These are phyloP conservation scores for Hypsizygus ulmarius DNA, from an alignment of 1,284 basidiomycete genomes.

Conservation along the genomic window DNA sequence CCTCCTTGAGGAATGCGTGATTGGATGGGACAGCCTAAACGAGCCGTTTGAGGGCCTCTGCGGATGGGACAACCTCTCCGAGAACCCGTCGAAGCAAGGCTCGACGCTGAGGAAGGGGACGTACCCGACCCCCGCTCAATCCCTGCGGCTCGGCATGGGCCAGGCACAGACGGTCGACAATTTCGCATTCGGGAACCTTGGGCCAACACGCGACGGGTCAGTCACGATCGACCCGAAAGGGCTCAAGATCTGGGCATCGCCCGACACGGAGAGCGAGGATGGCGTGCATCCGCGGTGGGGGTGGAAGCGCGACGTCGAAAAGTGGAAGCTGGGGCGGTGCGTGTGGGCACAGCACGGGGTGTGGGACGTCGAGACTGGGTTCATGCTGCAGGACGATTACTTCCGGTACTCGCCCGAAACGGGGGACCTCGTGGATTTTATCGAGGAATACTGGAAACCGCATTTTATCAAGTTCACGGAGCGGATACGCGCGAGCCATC, in stretches of 20 bases:
- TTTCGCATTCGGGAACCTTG: conserved; percentile 80
- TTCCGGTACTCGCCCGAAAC: conserved; percentile 53
- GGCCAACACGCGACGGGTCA: conserved; percentile 72
- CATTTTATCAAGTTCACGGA: conserved; percentile 69
- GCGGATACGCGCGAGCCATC: conserved; percentile 72
- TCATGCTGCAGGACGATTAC: conserved; percentile 76
- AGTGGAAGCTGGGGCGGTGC: conserved; percentile 85
- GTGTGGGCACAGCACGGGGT: conserved; percentile 93
- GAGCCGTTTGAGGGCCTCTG: conserved; percentile 91
- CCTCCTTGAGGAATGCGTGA: conserved; percentile 82
- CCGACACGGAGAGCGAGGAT: conserved; percentile 34
- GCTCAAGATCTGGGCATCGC: conserved; percentile 68
- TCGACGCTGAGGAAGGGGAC: conserved; percentile 82
- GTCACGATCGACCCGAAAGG: conserved; percentile 87
- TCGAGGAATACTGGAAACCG: conserved; percentile 80
- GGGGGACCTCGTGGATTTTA: conserved; percentile 58
- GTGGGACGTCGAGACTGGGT: conserved; percentile 78
- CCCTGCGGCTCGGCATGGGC: conserved; percentile 87
- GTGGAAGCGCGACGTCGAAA: conserved; percentile 67
- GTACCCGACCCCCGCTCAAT: conserved; percentile 83
- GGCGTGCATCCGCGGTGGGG: conserved; percentile 69
- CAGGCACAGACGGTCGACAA: conserved; percentile 81
- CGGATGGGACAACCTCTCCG: conserved; percentile 72
- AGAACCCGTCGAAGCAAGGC: conserved; percentile 63
- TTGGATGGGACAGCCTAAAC: conserved; percentile 97